Evolutionary conservation across 345 rosid genomes (phyloP).

Genomic region (Melaleuca quinquenervia): DNA sequence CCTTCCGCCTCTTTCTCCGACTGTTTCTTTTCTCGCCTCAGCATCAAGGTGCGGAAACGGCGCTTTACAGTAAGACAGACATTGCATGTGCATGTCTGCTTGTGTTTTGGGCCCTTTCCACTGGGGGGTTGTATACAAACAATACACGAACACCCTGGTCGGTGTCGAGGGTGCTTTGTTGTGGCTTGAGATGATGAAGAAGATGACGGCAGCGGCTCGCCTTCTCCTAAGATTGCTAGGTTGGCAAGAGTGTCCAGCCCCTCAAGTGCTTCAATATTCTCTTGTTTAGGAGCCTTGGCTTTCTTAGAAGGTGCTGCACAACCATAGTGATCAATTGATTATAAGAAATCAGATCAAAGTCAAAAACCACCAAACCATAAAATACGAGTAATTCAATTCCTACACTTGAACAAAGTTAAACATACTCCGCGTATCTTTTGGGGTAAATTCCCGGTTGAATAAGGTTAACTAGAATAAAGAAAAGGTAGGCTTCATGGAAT

Average conservation of each 20-base stretch:
- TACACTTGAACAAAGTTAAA: background rate
- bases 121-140: slow-evolving; percentile 95
- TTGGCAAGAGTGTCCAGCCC: slow-evolving; percentile 63
- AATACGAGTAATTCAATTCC: background rate
- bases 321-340: background rate
- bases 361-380: background rate
- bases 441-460: background rate
- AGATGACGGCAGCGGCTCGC: slow-evolving; percentile 31
- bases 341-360: slow-evolving; percentile 1
- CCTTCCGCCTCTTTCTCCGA: slow-evolving; percentile 45
- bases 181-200: slow-evolving; percentile 55
- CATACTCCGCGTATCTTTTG: background rate
- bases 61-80: slow-evolving; percentile 72
- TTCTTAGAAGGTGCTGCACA: slow-evolving; percentile 34
- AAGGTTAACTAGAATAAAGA: background rate
- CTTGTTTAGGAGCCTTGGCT: slow-evolving; percentile 42
- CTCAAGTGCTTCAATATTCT: slow-evolving; percentile 38
- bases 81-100: slow-evolving; percentile 62
- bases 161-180: slow-evolving; percentile 89
- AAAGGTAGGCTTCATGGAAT: background rate
- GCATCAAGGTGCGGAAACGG: slow-evolving; percentile 60
- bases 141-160: slow-evolving; percentile 86
- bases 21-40: slow-evolving; percentile 65
- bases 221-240: slow-evolving; percentile 56
- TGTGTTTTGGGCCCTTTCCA: slow-evolving; percentile 82